Evolutionary conservation across 2,329 filamentous ascomycete genomes (phyloP), one percentile per base, ranked within the genome.

Genomic region (Stemphylium beticola): DNA sequence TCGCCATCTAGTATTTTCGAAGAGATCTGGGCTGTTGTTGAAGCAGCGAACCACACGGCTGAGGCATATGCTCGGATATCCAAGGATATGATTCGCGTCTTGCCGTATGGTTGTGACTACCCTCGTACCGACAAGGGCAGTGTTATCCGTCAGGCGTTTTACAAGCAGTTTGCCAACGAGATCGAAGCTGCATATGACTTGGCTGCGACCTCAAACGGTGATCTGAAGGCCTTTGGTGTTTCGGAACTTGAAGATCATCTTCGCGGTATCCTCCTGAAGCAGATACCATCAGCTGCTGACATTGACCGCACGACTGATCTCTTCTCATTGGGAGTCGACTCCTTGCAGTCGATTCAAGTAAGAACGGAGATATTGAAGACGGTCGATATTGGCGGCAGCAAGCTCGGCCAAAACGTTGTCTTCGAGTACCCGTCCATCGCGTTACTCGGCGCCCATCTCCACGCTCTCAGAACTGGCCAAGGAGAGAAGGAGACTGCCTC

Each of bases 311-410:
- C 79, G n/a, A 77, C 80, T 0, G 85, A 88, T 62, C 83, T 89
- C 61, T 88, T 87, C 65, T 74, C 77, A 0, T 71, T 81, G 1
- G 85, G 86, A 0, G 72, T 87, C 1, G 86, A 88, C 64, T 85
- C 81, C 17, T 67, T 88, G 15, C 82, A 85, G 55, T 82, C 84
- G 0, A 85, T 85, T 12, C 79, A 81, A 45, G 78, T 85, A 38
- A 78, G 85, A 44, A 77, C 77, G 9, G 74, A 76, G 0, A 81
- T 88, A 14, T 68, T 83, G 46, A 78, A 79, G 12, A 74, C 78
- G 0, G 63, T 88, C 2, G 76, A 85, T 18, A 63, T 84, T 2
- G 75, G 77, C 0, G 77, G 77, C 0, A 60, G 61, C 9, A 72
- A 73, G 9, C 70, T 87, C 0, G 78, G 79, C 0, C 79, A 83